Evolutionary conservation across 179 eudicot species (phyloP), one percentile per base, ranked within the genome.

Genomic region (Drosera spatulata): DNA sequence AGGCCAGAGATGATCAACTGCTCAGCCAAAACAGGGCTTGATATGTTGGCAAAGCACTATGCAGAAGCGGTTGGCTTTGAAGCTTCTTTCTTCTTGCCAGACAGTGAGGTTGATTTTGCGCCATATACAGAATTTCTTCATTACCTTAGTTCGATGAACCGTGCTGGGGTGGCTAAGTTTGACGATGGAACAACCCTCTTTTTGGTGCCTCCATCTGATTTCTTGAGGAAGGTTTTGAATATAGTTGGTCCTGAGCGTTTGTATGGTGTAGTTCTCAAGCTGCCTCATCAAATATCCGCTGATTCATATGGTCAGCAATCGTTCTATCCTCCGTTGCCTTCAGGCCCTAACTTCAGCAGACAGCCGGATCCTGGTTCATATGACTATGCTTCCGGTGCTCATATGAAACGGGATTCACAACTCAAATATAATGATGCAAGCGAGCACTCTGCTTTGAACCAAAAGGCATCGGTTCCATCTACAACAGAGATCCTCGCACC

Each of bases 201-300:
- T 57, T 80, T 94, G 77, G 99, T 94, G 54, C 99, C 99, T 55
- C 99, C 99, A 42, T 93, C 99, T 6, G 91, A 87, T 60, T 94
- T 94, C 61, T 75, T 94, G 62, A 71, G 83, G 7, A 74, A 85
- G 15, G 87, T 87, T 60, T 71, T 94, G 61, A 79, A 87, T 61
- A 82, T 94, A n/a, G 48, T 66, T 40, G 97, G 97, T 2, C 99
- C 79, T n/a, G 88, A 82, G 70, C 88, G 99, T 13, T 85, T 94
- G 65, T 94, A 94, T 73, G 99, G 99, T n/a, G 97, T 94, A 22
- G 97, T 87, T 70, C 76, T 94, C 9, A 90, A 83, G 69, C 80
- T 85, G 61, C 83, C 84, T 12, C 45, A 43, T 43, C 80, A 71
- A 41, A 67, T 63, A 58, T 72, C 85, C 57, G 55, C 64, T 66